Conservation (phyloP, 177 flowering plant genomes). For the Telopea speciosissima region DNA sequence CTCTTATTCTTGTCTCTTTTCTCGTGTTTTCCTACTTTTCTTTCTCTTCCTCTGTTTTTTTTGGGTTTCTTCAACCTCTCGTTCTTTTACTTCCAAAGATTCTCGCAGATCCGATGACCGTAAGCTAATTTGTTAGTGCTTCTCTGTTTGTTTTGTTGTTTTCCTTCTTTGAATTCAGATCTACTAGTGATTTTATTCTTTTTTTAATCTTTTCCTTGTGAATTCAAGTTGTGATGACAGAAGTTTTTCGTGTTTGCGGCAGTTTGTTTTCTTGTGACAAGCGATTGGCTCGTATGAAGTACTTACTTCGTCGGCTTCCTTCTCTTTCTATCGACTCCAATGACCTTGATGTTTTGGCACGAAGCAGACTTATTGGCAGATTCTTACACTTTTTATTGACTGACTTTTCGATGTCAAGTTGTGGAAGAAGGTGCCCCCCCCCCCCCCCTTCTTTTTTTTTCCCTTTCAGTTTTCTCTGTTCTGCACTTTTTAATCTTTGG, state of each 20-base stretch:
- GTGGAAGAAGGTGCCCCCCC: constrained; percentile 3
- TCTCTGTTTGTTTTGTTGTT: neutral
- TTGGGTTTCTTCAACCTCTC: neutral
- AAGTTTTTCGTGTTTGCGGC: no score
- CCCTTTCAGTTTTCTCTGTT: neutral
- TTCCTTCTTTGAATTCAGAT: neutral
- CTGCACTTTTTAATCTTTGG: neutral
- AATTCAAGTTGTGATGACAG: no score
- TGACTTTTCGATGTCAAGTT: constrained; percentile 1
- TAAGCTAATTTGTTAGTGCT: neutral
- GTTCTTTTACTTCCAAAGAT: neutral
- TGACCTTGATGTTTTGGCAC: constrained; percentile 9
- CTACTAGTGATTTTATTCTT: neutral
- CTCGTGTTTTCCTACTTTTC: neutral
- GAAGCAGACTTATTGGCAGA: neutral
- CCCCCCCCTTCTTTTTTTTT: no score
- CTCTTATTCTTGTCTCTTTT: neutral
- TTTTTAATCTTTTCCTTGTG: neutral
- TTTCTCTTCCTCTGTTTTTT: neutral
- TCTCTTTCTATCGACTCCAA: constrained; percentile 4
- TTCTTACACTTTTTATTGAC: constrained; percentile 2
- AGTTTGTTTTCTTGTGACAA: neutral
- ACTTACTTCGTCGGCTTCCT: constrained; percentile 11
- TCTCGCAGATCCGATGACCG: constrained; percentile 4
- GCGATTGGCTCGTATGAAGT: constrained; percentile 23